Base-by-base conservation (phyloP, 495 filamentous ascomycete species). In the Venustampulla echinocandica region DNA sequence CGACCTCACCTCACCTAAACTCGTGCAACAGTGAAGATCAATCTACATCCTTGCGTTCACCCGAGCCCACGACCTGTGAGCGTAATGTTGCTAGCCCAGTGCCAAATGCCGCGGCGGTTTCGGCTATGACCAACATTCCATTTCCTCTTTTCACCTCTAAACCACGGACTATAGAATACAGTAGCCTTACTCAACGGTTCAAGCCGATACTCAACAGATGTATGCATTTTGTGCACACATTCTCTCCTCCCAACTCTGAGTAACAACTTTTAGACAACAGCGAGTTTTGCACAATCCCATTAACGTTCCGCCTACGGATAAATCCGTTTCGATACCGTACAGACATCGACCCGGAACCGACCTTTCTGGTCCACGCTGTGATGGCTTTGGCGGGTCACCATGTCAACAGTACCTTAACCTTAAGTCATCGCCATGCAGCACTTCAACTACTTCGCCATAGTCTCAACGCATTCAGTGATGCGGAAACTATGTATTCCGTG, bases 201-300 rank as follows among this genome's bases (percentile, higher is more conserved):
- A 30, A 30, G 27, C 27, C 27, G 6, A 30, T 30, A 6, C 27
- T 30, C 27, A 30, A 13, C 13, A 30, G 27, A 30, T 30, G 27
- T 30, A 30, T 30, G 27, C 18, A 13, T 40, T 7, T 40, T 21
- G 15, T 40, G 10, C 18, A 19, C 37, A n/a, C 22, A 18, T 40
- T 19, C 37, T 14, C 9, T 40, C 18, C 22, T 40, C 15, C 19
- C 9, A 30, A 6, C 6, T 6, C 27, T 13, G 6, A 44, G 21
- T 44, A 32, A 44, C 41, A 28, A 44, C 2, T n/a, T 19, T 27
- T 44, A 44, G 41, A 44, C 15, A 32, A 44, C 15, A 27, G 14
- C 11, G 41, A 28, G 22, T 44, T 44, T 44, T 44, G 41, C 22
- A 44, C 6, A 27, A 9, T 28, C 17, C 41, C 41, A 28, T 27